A percentile compares a stretch with the other conserved stretches of the same genome.
Evolutionary conservation across 768 basidiomycete genomes (phyloP).

Genomic region (Rhodotorula kratochvilovae): DNA sequence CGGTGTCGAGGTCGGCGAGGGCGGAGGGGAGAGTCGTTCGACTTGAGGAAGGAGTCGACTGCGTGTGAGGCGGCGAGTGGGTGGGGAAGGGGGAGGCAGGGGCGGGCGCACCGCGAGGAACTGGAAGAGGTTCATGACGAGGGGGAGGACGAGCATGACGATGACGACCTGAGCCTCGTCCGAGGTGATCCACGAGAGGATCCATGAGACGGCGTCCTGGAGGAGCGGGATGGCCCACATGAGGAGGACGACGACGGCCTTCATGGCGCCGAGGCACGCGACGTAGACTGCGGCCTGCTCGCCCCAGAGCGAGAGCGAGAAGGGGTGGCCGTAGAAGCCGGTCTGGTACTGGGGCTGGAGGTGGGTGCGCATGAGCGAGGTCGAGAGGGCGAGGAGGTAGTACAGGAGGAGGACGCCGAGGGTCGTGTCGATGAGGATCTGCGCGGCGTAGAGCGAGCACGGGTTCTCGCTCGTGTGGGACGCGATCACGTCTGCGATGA

Average conservation of each 20-base stretch:
- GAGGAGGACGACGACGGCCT: constrained; percentile 74
- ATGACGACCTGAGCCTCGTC: constrained; percentile 54
- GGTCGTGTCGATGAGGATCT: constrained; percentile 86
- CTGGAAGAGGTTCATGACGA: constrained; percentile 61
- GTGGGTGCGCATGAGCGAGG: constrained; percentile 63
- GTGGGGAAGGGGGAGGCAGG: neutral
- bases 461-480: constrained; percentile 69
- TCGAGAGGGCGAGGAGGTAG: constrained; percentile 50
- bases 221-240: constrained; percentile 68
- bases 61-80: neutral
- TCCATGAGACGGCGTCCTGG: constrained; percentile 74
- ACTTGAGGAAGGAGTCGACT: constrained; percentile 39
- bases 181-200: constrained; percentile 69
- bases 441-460: constrained; percentile 72
- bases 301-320: constrained; percentile 65
- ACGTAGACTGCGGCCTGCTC: constrained; percentile 74
- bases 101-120: constrained; percentile 71
- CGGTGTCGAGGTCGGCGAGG: neutral
- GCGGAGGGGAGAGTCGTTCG: neutral
- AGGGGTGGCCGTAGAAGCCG: constrained; percentile 83
- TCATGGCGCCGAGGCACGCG: constrained; percentile 75
- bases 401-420: constrained; percentile 79
- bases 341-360: constrained; percentile 71
- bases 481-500: constrained; percentile 59
- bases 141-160: constrained; percentile 84